Evolutionary conservation across 2,329 filamentous ascomycete species (phyloP).

Genomic region (Fusarium concolor): DNA sequence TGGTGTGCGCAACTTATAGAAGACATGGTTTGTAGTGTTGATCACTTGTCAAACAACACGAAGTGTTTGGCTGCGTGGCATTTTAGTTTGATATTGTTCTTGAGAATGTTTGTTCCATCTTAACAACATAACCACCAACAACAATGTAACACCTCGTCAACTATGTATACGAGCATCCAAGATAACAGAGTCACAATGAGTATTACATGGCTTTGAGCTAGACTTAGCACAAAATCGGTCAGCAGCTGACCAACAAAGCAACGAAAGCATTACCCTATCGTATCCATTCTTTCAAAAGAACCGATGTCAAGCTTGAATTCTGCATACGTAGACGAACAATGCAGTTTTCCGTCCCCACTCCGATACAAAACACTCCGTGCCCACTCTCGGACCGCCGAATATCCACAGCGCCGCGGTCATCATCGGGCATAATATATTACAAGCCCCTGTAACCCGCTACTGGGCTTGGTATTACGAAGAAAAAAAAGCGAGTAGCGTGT

Average conservation of each 20-base stretch:
- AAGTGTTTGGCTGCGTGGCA: background rate
- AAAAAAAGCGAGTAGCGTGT: background rate
- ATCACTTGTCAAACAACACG: background rate
- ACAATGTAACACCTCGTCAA: background rate
- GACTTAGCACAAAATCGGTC: slow-evolving; percentile 2
- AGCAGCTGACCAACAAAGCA: slow-evolving; percentile 33
- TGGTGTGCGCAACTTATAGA: background rate
- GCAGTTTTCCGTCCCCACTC: slow-evolving; percentile 25
- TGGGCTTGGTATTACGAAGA: slow-evolving; percentile 5
- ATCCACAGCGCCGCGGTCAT: slow-evolving; percentile 44
- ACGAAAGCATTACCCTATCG: slow-evolving; percentile 6
- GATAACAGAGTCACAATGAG: slow-evolving; percentile 11
- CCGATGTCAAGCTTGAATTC: slow-evolving; percentile 17
- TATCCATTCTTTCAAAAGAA: slow-evolving; percentile 28
- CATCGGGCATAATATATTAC: slow-evolving; percentile 36
- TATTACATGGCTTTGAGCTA: slow-evolving; percentile 9
- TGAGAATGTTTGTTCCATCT: background rate
- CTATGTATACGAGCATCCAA: too few relatives aligned
- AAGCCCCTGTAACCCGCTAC: background rate
- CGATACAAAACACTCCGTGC: slow-evolving; percentile 1
- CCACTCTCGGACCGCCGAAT: slow-evolving; percentile 37
- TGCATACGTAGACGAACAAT: background rate
- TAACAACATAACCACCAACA: background rate
- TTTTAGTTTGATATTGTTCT: slow-evolving; percentile 5
- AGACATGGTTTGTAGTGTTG: background rate